Percentiles rank a stretch among this genome's conserved stretches.
These are phyloP conservation scores for Biscutella laevigata DNA, from an alignment of 441 rosid genomes.

Conservation along the genomic window DNA sequence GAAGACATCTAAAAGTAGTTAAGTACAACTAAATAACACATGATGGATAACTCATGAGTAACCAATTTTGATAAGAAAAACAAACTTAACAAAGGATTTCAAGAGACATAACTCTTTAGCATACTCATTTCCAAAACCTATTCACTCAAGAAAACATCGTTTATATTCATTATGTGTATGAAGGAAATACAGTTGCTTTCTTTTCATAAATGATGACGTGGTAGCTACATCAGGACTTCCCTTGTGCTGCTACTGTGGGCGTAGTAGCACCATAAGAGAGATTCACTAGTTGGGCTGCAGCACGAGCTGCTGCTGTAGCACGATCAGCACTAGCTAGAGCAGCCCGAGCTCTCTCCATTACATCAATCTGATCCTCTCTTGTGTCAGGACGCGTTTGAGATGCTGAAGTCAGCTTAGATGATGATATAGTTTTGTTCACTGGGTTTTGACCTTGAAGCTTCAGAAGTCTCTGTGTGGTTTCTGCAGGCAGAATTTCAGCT, in stretches of 20 bases:
- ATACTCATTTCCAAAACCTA: not conserved
- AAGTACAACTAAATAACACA: too few relatives aligned
- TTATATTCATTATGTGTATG: not conserved
- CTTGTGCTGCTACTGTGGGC: slow-evolving; percentile 29
- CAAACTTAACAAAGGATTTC: too few relatives aligned
- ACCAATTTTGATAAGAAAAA: too few relatives aligned
- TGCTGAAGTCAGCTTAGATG: slow-evolving; percentile 15
- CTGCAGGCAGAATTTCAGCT: slow-evolving; percentile 21
- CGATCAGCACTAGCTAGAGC: slow-evolving; percentile 80
- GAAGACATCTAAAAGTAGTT: too few relatives aligned
- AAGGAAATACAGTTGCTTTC: slow-evolving; percentile 9
- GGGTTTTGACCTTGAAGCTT: slow-evolving; percentile 26
- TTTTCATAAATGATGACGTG: not conserved
- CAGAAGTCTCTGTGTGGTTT: slow-evolving; percentile 29
- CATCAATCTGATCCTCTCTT: slow-evolving; percentile 37
- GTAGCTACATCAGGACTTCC: slow-evolving; percentile 19
- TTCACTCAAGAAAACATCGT: not conserved
- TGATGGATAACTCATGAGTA: too few relatives aligned
- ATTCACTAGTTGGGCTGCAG: slow-evolving; percentile 71
- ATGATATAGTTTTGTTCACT: slow-evolving; percentile 14
- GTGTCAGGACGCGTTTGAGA: slow-evolving; percentile 22
- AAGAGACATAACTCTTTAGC: not conserved
- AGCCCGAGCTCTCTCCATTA: slow-evolving; percentile 69
- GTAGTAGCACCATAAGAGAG: slow-evolving; percentile 32
- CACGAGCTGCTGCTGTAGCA: slow-evolving; percentile 76